phyloP scores from a whole-genome alignment of 768 basidiomycete species.

The Rhodotorula sphaerocarpa region DNA sequence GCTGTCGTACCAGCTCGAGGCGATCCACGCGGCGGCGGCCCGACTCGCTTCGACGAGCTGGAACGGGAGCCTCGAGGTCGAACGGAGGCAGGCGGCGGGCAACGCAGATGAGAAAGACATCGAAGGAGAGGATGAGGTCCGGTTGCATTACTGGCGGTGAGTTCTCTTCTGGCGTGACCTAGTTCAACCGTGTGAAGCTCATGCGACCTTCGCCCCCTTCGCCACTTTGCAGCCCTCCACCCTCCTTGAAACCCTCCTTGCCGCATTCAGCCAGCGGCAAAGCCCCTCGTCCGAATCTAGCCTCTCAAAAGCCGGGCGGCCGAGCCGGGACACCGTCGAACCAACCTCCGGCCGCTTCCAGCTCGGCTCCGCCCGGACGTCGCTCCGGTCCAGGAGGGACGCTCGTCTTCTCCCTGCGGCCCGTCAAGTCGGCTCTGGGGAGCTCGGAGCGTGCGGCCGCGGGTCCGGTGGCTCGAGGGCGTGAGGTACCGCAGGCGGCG shows the following conservation, averaged over 20 bases:
- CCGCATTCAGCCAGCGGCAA: background rate
- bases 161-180: conserved; percentile 17
- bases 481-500: background rate
- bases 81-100: too few species aligned
- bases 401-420: conserved; percentile 13
- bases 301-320: too few species aligned
- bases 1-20: conserved; percentile 82
- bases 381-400: conserved; percentile 44
- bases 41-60: conserved; percentile 38
- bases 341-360: too few species aligned
- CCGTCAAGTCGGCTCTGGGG: background rate
- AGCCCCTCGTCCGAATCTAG: too few species aligned
- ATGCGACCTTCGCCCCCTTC: too few species aligned
- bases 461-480: too few species aligned
- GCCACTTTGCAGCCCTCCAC: background rate
- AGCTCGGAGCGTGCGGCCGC: background rate
- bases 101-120: too few species aligned
- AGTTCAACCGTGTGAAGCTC: too few species aligned
- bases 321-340: too few species aligned
- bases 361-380: conserved; percentile 37
- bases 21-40: conserved; percentile 48
- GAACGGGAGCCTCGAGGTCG: conserved; percentile 52
- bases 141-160: conserved; percentile 81
- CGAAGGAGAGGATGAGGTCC: conserved; percentile 48
- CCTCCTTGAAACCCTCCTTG: background rate